These are phyloP conservation scores for Trapa bicornis DNA, from an alignment of 345 rosid species.

Conservation along the genomic window DNA sequence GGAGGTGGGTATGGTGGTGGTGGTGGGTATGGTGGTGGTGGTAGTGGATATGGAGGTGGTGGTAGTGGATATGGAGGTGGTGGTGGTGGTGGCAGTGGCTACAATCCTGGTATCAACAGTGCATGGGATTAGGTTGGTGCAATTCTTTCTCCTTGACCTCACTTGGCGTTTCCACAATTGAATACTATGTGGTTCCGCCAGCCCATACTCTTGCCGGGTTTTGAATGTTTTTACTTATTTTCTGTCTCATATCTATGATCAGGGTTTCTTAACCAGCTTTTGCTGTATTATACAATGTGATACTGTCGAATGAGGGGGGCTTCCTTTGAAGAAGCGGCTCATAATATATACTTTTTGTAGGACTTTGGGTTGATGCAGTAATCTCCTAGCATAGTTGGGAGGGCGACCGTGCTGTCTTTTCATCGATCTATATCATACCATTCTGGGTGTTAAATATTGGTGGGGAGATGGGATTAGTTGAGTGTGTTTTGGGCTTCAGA, in stretches of 20 bases:
- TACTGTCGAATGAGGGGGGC: constrained; percentile 18
- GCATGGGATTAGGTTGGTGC: constrained; percentile 53
- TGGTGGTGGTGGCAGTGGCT: constrained; percentile 15
- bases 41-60: constrained; percentile 13
- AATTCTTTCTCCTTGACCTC: constrained; percentile 8
- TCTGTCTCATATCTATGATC: not conserved
- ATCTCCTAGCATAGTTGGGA: constrained; percentile 5
- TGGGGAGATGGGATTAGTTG: constrained; percentile 23
- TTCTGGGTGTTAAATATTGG: constrained; percentile 8
- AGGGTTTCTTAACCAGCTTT: constrained; percentile 11
- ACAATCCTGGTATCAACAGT: constrained; percentile 31
- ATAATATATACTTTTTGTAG: not conserved
- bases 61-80: constrained; percentile 28
- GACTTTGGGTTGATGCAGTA: constrained; percentile 1
- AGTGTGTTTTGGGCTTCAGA: constrained; percentile 19
- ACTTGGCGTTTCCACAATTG: not conserved
- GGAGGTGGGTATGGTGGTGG: constrained; percentile 21
- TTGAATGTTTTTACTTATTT: not conserved
- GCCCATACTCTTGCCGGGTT: not conserved
- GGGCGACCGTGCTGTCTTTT: not conserved
- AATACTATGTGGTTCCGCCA: not conserved
- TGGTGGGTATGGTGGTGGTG: constrained; percentile 26
- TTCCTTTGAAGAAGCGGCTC: constrained; percentile 4
- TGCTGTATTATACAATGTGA: constrained; percentile 12
- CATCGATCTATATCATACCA: constrained; percentile 7